Evolutionary conservation across 331 rosid species (phyloP).

Genomic region (Acacia concinna): DNA sequence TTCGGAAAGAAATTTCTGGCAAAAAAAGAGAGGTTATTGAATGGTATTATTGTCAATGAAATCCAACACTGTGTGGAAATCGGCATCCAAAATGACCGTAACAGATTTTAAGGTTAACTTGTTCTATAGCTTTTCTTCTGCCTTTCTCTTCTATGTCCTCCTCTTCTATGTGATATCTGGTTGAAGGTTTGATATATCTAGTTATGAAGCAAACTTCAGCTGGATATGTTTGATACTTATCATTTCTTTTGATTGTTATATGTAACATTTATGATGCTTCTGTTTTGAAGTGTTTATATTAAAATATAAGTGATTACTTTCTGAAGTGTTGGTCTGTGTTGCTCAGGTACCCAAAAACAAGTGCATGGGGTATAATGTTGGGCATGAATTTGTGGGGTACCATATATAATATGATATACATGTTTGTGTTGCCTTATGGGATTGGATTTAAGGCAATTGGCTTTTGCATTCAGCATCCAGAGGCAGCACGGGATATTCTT

Average conservation of each 20-base stretch:
- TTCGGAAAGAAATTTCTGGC: background rate
- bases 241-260: background rate
- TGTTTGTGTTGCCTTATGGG: constrained; percentile 67
- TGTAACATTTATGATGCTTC: background rate
- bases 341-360: constrained; percentile 60
- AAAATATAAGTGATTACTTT: background rate
- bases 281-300: background rate
- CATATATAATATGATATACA: constrained; percentile 60
- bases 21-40: background rate
- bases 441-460: constrained; percentile 57
- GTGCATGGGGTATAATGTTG: constrained; percentile 80
- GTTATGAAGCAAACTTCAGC: background rate
- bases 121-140: background rate
- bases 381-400: constrained; percentile 85
- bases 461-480: constrained; percentile 64
- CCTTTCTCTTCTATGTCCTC: background rate
- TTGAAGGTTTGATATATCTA: background rate
- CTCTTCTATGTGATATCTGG: background rate
- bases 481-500: constrained; percentile 72
- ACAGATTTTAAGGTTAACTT: background rate
- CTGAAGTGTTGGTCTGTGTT: constrained; percentile 10
- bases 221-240: background rate
- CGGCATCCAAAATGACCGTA: constrained; percentile 7
- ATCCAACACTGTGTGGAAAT: constrained; percentile 5
- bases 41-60: constrained; percentile 1